phyloP scores from a whole-genome alignment of 2,329 filamentous ascomycete species.

The Clonostachys sp. region DNA sequence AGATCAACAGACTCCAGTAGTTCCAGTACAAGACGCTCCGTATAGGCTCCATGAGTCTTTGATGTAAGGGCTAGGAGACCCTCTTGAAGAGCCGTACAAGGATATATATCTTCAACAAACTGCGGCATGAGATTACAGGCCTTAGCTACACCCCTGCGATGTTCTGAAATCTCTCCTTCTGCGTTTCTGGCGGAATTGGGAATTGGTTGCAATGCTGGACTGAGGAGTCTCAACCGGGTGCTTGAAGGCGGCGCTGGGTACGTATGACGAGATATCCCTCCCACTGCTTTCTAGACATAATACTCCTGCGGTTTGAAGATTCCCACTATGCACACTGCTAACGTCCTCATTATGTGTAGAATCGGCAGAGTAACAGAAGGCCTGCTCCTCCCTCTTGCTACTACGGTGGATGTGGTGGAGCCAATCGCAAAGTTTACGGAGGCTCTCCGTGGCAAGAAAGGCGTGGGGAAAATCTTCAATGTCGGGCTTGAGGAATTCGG shows the following conservation, averaged over 20 bases:
- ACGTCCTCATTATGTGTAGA: constrained; percentile 27
- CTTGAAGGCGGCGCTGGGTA: constrained; percentile 35
- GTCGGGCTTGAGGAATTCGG: constrained; percentile 70
- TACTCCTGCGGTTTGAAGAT: neutral
- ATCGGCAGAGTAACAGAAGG: constrained; percentile 81
- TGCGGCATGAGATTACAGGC: constrained; percentile 34
- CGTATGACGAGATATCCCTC: constrained; percentile 3
- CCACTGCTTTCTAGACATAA: too few relatives aligned
- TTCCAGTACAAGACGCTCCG: constrained; percentile 42
- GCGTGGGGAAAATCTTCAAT: constrained; percentile 61
- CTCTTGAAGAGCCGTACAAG: constrained; percentile 50
- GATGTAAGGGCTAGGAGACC: constrained; percentile 47
- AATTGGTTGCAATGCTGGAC: constrained; percentile 26
- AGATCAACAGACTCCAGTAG: constrained; percentile 27
- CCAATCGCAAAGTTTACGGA: constrained; percentile 78
- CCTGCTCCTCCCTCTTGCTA: constrained; percentile 66
- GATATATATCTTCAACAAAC: constrained; percentile 10
- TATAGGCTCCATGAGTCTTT: constrained; percentile 45
- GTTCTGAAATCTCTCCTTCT: neutral
- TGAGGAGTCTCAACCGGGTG: constrained; percentile 15
- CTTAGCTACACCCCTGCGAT: constrained; percentile 33
- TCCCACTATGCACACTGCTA: too few relatives aligned
- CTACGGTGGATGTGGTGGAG: constrained; percentile 77
- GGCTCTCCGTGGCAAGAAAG: constrained; percentile 49
- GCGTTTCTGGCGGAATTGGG: constrained; percentile 66